A percentile compares a stretch with the other conserved stretches of the same genome.
These are phyloP conservation scores for Yarrowia sp. DNA, from an alignment of 805 yeast species.

Conservation along the genomic window DNA sequence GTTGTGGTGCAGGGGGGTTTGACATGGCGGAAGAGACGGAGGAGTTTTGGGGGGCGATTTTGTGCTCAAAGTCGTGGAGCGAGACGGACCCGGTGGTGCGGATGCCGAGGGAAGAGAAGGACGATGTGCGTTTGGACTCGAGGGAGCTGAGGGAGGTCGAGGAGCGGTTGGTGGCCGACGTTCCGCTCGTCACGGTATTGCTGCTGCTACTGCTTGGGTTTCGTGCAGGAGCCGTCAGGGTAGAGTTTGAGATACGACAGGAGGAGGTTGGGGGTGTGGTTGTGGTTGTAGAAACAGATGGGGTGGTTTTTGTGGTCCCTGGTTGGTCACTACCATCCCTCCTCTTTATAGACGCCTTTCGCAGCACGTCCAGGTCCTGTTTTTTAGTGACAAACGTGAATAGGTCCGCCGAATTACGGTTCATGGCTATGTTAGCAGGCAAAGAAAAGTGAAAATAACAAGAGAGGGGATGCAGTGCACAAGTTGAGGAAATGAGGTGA, in stretches of 20 bases:
- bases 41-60: neutral
- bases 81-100: conserved; percentile 1
- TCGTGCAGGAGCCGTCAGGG: neutral
- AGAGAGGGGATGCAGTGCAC: neutral
- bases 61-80: conserved; percentile 31
- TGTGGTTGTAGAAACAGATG: too few species aligned
- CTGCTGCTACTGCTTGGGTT: neutral
- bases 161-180: neutral
- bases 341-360: conserved; percentile 22
- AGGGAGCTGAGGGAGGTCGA: neutral
- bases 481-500: too few species aligned
- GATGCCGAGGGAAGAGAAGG: neutral
- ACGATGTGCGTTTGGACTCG: neutral
- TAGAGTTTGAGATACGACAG: conserved; percentile 18
- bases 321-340: neutral
- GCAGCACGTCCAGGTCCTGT: conserved; percentile 35
- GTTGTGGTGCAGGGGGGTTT: conserved; percentile 5
- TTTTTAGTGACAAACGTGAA: conserved; percentile 33
- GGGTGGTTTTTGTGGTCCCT: too few species aligned
- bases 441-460: too few species aligned
- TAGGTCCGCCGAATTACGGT: conserved; percentile 32
- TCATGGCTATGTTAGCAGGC: conserved; percentile 15
- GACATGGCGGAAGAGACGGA: neutral
- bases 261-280: neutral
- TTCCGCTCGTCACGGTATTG: too few species aligned